Percentiles rank a stretch among this genome's conserved stretches.
Conservation (phyloP, 352 stramenopile genomes). For the Globisporangium lucens region DNA sequence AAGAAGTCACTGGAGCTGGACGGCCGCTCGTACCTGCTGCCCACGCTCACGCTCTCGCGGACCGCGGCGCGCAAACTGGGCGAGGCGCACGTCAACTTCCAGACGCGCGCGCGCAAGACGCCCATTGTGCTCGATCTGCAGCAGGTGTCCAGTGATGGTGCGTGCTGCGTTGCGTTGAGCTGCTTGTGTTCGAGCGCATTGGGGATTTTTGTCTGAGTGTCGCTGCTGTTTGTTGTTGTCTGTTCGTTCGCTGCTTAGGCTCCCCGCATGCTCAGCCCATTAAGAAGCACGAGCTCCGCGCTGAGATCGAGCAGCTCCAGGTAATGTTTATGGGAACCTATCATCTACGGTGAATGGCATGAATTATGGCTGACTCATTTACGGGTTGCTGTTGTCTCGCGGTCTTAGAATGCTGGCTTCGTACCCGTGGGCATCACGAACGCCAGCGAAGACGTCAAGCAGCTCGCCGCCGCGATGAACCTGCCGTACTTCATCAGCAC, state of each 20-base stretch:
- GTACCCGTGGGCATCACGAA: constrained; percentile 79
- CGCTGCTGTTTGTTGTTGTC: background rate
- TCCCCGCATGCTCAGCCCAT: constrained; percentile 74
- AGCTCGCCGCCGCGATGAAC: constrained; percentile 50
- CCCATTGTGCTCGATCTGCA: constrained; percentile 71
- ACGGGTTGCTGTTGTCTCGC: background rate
- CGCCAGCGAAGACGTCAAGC: constrained; percentile 83
- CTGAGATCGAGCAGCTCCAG: constrained; percentile 59
- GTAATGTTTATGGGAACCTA: constrained; percentile 20
- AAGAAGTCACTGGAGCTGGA: constrained; percentile 44
- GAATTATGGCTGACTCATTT: background rate
- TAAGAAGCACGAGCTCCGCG: constrained; percentile 71
- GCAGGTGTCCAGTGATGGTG: constrained; percentile 72
- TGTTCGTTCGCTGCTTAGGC: constrained; percentile 23
- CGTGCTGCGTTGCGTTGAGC: background rate
- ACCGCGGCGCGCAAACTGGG: constrained; percentile 17
- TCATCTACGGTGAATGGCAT: too few relatives aligned
- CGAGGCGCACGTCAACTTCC: constrained; percentile 36
- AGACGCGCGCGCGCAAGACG: constrained; percentile 41
- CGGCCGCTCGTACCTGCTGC: constrained; percentile 68
- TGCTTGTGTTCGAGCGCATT: background rate
- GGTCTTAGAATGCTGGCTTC: constrained; percentile 45
- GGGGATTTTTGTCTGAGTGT: background rate
- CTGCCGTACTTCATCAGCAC: constrained; percentile 80
- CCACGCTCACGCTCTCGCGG: constrained; percentile 58